phyloP scores from a whole-genome alignment of 257 asterid species.

The Przewalskia tangutica region DNA sequence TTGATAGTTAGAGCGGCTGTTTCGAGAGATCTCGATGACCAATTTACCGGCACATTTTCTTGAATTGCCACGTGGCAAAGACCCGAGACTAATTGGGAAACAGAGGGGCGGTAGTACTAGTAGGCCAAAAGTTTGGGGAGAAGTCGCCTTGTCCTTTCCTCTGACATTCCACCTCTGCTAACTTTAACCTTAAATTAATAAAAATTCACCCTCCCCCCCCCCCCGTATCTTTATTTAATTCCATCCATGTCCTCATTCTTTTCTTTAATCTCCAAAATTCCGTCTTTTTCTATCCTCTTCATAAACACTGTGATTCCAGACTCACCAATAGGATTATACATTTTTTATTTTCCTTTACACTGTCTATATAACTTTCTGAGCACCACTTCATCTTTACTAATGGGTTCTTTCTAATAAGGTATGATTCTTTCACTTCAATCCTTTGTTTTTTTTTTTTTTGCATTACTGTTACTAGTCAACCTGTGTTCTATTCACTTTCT shows the following conservation, averaged over 20 bases:
- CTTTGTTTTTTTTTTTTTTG: neutral
- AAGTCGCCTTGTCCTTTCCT: slow-evolving; percentile 52
- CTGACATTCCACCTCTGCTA: slow-evolving; percentile 76
- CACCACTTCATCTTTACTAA: slow-evolving; percentile 6
- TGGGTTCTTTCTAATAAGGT: slow-evolving; percentile 25
- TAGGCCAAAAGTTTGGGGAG: slow-evolving; percentile 22
- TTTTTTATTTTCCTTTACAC: neutral
- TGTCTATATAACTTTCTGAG: slow-evolving; percentile 8
- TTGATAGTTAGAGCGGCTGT: no score
- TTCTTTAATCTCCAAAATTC: slow-evolving; percentile 4
- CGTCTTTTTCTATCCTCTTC: neutral
- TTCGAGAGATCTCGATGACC: no score
- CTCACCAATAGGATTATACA: slow-evolving; percentile 28
- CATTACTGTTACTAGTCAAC: neutral
- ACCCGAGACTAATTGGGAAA: neutral
- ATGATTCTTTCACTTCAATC: neutral
- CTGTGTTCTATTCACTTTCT: neutral
- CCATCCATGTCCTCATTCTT: slow-evolving; percentile 17
- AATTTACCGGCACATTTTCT: neutral
- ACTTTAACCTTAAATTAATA: neutral
- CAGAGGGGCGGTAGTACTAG: slow-evolving; percentile 26
- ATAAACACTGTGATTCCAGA: slow-evolving; percentile 17
- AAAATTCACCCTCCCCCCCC: no score
- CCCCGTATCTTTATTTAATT: neutral
- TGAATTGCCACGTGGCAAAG: slow-evolving; percentile 21